Evolutionary conservation across 176 grass and related monocot genomes (phyloP).

Genomic region (Eremochloa ophiuroides): DNA sequence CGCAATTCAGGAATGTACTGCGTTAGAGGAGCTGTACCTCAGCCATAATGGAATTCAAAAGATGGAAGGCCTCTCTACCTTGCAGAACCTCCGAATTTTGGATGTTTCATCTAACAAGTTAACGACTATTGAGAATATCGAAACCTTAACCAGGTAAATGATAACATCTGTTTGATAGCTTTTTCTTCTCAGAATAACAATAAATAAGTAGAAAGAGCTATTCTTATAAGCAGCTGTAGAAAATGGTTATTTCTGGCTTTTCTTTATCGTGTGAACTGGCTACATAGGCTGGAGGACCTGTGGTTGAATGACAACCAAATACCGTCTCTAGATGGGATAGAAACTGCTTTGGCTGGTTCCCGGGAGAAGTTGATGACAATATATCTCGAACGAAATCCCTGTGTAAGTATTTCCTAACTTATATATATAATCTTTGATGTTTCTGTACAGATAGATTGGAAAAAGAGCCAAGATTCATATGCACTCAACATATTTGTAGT

Average conservation of each 20-base stretch:
- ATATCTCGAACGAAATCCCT: conserved; percentile 96
- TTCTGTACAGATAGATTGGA: background rate
- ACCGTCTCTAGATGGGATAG: conserved; percentile 72
- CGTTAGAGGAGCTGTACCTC: conserved; percentile 87
- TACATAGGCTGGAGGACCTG: conserved; percentile 79
- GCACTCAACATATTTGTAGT: background rate
- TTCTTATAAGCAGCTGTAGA: conserved; percentile 2
- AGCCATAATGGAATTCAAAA: conserved; percentile 97
- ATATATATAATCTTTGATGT: background rate
- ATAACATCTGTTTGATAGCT: background rate
- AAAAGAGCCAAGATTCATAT: background rate
- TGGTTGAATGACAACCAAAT: conserved; percentile 99
- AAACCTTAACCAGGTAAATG: conserved; percentile 68
- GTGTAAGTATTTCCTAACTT: conserved; percentile 52
- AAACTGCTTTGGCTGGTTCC: conserved; percentile 58
- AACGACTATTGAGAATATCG: conserved; percentile 56
- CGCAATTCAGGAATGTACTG: conserved; percentile 61
- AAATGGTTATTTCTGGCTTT: background rate
- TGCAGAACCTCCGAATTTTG: conserved; percentile 79
- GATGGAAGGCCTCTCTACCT: conserved; percentile 83
- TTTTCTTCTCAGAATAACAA: background rate
- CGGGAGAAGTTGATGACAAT: conserved; percentile 73
- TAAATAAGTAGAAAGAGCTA: background rate
- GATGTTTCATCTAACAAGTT: conserved; percentile 97
- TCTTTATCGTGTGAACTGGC: conserved; percentile 11